These are phyloP conservation scores for Fusarium nelsonii DNA, from an alignment of 2,329 filamentous ascomycete species.

Conservation along the genomic window DNA sequence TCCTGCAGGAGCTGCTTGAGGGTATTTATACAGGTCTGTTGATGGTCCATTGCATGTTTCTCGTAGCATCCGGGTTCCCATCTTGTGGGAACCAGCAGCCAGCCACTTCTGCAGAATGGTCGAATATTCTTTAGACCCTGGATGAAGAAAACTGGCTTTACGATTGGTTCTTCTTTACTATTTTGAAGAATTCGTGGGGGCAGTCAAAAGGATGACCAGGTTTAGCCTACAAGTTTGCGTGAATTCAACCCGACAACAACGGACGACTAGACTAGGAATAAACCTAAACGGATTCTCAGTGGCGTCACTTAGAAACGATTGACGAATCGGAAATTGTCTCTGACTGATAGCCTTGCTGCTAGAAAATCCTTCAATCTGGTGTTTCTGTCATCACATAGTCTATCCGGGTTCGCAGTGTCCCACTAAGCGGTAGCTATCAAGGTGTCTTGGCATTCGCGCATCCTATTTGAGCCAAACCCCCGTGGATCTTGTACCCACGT, in stretches of 20 bases:
- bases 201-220: background rate
- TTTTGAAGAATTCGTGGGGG: conserved; percentile 17
- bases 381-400: conserved; percentile 17
- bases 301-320: conserved; percentile 4
- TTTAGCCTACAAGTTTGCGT: background rate
- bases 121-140: background rate
- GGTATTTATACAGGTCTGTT: conserved; percentile 40
- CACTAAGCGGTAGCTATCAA: conserved; percentile 42
- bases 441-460: conserved; percentile 33
- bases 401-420: conserved; percentile 46
- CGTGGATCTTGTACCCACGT: conserved; percentile 3
- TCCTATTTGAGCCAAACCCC: background rate
- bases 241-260: background rate
- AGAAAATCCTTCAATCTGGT: background rate
- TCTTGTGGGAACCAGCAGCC: background rate
- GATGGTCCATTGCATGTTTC: background rate
- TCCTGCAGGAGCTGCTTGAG: conserved; percentile 13
- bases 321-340: conserved; percentile 14
- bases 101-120: background rate
- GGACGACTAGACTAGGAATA: conserved; percentile 2
- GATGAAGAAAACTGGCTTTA: background rate
- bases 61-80: conserved; percentile 10
- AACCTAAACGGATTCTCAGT: background rate
- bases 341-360: background rate
- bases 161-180: background rate